Percentiles rank a stretch among this genome's conserved stretches.
These are phyloP conservation scores for Ceratobasidium papillatum DNA, from an alignment of 1,284 basidiomycete genomes.

Conservation along the genomic window DNA sequence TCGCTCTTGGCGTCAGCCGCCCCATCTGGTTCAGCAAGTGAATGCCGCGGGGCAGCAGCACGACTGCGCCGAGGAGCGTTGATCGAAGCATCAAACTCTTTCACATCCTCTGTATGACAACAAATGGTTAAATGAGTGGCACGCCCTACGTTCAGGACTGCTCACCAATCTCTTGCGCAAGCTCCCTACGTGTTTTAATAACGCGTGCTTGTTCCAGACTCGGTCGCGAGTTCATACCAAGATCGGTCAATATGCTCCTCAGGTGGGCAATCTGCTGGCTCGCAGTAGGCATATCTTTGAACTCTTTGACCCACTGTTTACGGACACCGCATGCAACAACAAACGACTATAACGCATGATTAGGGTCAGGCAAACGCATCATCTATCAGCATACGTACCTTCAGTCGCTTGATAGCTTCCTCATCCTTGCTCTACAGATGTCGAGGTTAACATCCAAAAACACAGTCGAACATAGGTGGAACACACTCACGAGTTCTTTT, in stretches of 20 bases:
- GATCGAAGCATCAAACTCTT: conserved; percentile 51
- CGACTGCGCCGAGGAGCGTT: conserved; percentile 40
- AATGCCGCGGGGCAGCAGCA: conserved; percentile 35
- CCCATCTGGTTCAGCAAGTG: conserved; percentile 69
- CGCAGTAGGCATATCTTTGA: conserved; percentile 66
- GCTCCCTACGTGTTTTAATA: conserved; percentile 74
- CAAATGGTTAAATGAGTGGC: not conserved
- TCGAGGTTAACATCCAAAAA: not conserved
- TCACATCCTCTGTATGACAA: conserved; percentile 52
- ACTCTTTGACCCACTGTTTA: conserved; percentile 80
- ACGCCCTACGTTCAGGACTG: not conserved
- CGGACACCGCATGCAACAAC: conserved; percentile 82
- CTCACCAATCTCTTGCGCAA: conserved; percentile 81
- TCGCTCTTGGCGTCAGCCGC: conserved; percentile 56
- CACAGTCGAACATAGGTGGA: not conserved
- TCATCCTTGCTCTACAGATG: conserved; percentile 58
- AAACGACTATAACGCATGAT: conserved; percentile 59
- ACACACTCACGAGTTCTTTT: conserved; percentile 42
- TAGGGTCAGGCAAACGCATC: not conserved
- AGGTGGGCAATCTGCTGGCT: conserved; percentile 73
- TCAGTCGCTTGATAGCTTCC: conserved; percentile 66
- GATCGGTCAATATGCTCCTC: conserved; percentile 67
- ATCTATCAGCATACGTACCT: conserved; percentile 54
- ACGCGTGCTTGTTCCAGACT: conserved; percentile 80
- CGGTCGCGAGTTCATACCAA: conserved; percentile 83